Evolutionary conservation across 208 protist genomes (phyloP).

Genomic region (Porcisia deanei): DNA sequence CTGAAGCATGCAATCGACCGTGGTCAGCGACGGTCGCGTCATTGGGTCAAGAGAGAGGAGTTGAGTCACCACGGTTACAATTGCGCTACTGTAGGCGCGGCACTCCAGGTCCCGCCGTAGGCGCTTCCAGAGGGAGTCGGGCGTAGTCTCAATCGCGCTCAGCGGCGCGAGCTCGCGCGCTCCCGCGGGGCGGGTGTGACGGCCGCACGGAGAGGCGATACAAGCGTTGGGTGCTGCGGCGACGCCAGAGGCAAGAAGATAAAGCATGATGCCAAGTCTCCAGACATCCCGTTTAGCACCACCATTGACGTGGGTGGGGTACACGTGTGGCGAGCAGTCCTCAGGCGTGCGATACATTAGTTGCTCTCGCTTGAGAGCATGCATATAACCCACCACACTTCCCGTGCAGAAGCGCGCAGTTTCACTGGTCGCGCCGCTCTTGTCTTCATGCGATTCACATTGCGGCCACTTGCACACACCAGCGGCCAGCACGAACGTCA

Average conservation of each 20-base stretch:
- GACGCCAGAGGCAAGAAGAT: slow-evolving; percentile 43
- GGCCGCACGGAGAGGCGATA: background rate
- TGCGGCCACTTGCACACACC: background rate
- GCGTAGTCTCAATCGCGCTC: slow-evolving; percentile 54
- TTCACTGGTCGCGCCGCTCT: background rate
- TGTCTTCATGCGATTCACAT: background rate
- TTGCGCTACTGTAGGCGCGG: slow-evolving; percentile 45
- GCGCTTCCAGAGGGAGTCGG: slow-evolving; percentile 41
- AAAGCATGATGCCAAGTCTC: slow-evolving; percentile 57
- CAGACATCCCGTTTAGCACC: slow-evolving; percentile 47
- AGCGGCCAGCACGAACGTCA: slow-evolving; percentile 3
- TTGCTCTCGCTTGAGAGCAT: background rate
- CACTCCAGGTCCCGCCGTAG: slow-evolving; percentile 48
- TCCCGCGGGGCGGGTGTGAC: background rate
- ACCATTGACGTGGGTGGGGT: slow-evolving; percentile 5
- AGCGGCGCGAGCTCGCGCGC: slow-evolving; percentile 36
- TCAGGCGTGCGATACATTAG: slow-evolving; percentile 17
- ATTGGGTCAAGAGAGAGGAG: slow-evolving; percentile 68
- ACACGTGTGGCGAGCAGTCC: slow-evolving; percentile 12
- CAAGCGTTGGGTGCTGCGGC: slow-evolving; percentile 14
- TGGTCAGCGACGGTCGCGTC: slow-evolving; percentile 54
- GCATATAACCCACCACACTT: background rate
- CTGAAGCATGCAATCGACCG: slow-evolving; percentile 46
- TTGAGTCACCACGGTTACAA: slow-evolving; percentile 50
- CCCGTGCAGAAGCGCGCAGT: background rate